These are phyloP conservation scores for Leishmania turanica DNA, from an alignment of 208 protist species.

Conservation along the genomic window DNA sequence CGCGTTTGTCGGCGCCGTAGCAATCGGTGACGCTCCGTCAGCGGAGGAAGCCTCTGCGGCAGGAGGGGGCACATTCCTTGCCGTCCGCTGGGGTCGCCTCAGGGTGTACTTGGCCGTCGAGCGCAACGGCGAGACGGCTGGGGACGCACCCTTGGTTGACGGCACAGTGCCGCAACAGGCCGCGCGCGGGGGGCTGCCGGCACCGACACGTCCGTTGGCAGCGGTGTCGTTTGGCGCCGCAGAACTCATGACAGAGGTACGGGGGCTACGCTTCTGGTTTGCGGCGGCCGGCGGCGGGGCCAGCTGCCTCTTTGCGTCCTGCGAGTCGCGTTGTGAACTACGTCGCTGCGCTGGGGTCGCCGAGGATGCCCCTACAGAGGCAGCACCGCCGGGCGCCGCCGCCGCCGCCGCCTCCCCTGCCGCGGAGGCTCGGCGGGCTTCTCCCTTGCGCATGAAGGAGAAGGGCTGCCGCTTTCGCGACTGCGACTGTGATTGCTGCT, in stretches of 20 bases:
- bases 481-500: constrained; percentile 8
- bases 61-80: background rate
- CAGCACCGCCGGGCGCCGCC: background rate
- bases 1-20: background rate
- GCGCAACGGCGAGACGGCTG: background rate
- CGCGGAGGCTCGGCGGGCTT: constrained; percentile 33
- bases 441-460: constrained; percentile 51
- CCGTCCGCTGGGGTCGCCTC: background rate
- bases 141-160: background rate
- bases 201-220: background rate
- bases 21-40: background rate
- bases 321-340: background rate
- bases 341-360: background rate
- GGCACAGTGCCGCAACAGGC: background rate
- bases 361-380: background rate
- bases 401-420: background rate
- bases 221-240: background rate
- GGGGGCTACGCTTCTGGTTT: background rate
- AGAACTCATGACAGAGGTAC: background rate
- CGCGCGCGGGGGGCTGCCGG: background rate
- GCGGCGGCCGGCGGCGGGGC: background rate
- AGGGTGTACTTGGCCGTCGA: constrained; percentile 14
- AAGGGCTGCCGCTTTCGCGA: constrained; percentile 35
- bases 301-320: background rate
- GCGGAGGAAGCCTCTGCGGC: background rate